phyloP scores from a whole-genome alignment of 495 filamentous ascomycete genomes.

The Aspergillus mulundensis region DNA sequence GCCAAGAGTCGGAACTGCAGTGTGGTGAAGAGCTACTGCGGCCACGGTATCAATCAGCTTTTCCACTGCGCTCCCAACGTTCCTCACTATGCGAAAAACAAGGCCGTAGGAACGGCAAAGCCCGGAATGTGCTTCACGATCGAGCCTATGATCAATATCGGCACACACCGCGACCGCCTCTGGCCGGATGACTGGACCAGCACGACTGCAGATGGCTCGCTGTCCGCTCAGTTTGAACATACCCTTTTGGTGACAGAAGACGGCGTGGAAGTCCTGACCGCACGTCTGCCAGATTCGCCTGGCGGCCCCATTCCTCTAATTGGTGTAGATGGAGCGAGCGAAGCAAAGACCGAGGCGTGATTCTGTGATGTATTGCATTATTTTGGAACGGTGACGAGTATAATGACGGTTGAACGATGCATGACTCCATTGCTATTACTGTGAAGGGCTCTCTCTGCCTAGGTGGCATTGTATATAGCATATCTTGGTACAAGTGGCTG shows the following conservation, averaged over 20 bases:
- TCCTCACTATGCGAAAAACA: slow-evolving; percentile 87
- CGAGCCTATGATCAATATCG: slow-evolving; percentile 86
- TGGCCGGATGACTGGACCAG: slow-evolving; percentile 95
- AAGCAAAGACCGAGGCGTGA: slow-evolving; percentile 8
- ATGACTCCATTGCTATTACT: background rate
- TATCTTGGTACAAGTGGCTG: background rate
- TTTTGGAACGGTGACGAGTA: slow-evolving; percentile 8
- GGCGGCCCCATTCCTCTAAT: slow-evolving; percentile 79
- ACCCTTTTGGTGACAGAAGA: slow-evolving; percentile 91
- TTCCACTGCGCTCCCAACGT: slow-evolving; percentile 85
- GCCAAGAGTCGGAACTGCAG: slow-evolving; percentile 75
- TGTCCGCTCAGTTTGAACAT: slow-evolving; percentile 90
- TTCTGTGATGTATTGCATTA: background rate
- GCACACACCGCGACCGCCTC: slow-evolving; percentile 73
- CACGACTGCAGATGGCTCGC: slow-evolving; percentile 73
- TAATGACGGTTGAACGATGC: background rate
- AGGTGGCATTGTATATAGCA: slow-evolving; percentile 5
- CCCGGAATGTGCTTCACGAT: slow-evolving; percentile 92
- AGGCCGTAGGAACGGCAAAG: slow-evolving; percentile 82
- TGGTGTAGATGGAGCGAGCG: slow-evolving; percentile 5
- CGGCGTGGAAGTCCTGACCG: slow-evolving; percentile 90
- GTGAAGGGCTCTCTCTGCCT: background rate
- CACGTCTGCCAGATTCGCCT: slow-evolving; percentile 72
- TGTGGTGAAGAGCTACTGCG: slow-evolving; percentile 85
- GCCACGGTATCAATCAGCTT: slow-evolving; percentile 79